Base-by-base conservation (phyloP, 2,329 filamentous ascomycete genomes). In the Aquanectria penicillioides region DNA sequence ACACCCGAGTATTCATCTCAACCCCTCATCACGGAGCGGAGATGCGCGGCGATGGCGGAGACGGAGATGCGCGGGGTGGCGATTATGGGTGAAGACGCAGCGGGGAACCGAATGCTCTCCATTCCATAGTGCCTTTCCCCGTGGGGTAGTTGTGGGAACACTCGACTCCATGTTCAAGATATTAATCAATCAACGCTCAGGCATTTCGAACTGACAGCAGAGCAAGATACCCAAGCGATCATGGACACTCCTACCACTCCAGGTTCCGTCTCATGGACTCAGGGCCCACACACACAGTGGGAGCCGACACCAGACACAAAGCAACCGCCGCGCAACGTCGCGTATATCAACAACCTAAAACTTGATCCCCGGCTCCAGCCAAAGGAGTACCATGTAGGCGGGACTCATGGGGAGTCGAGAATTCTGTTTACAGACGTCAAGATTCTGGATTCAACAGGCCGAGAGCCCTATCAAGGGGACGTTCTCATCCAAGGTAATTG, bases 261-360 rank as follows among this genome's bases (percentile, higher is more conserved):
- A 36, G 41, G n/a, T 10, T 17, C 41, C 37, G 31, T 60, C 22
- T 57, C 57, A 5, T 63, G 58, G 61, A 26, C 31, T 7, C 40
- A 52, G 8, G 48, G 52, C 5, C 46, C 57, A 3, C 46, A 61
- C 48, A 15, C 36, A 10, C n/a, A 36, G 12, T 55, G 43, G 51
- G 12, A 55, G 13, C 4, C 51, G 11, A 34, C 5, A 3, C 7
- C 37, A 9, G n/a, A 48, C n/a, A 28, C 36, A 9, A 41, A 26
- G 3, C n/a, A 7, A 11, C 10, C 15, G 6, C 53, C 53, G 12
- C 36, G 44, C 4, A 56, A 56, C 25, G 12, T 56, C 17, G 37
- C 34, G 5, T 56, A 49, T 23, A 43, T 56, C 36, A 36, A 56
- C 17, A 56, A 50, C 18, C 36, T 56, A 6, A 56, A 50, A 9